Conservation (phyloP, 164 flowering plant species). For the Umbellularia californica region DNA sequence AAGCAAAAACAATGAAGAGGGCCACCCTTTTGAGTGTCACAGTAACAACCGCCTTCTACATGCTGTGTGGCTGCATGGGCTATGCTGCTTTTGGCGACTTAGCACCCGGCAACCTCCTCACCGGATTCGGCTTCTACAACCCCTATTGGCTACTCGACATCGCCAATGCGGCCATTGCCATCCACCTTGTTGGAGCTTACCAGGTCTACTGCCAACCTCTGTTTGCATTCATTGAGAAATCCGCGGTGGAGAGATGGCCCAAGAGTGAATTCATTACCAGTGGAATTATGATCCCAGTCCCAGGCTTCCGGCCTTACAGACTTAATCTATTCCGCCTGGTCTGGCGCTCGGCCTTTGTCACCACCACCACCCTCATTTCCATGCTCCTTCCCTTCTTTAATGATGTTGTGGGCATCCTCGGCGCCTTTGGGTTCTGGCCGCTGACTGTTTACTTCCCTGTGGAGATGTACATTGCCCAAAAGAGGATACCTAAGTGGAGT, state of each 20-base stretch:
- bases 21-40: slow-evolving; percentile 34
- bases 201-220: slow-evolving; percentile 62
- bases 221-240: slow-evolving; percentile 60
- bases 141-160: slow-evolving; percentile 62
- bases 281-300: slow-evolving; percentile 30
- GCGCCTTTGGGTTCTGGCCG: slow-evolving; percentile 75
- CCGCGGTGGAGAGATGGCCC: slow-evolving; percentile 34
- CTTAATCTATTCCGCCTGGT: slow-evolving; percentile 54
- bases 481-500: slow-evolving; percentile 53
- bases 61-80: slow-evolving; percentile 61
- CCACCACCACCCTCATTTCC: slow-evolving; percentile 50
- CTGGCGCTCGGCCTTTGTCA: slow-evolving; percentile 57
- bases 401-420: slow-evolving; percentile 58
- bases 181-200: slow-evolving; percentile 66
- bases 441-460: slow-evolving; percentile 69
- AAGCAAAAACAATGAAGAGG: slow-evolving; percentile 53
- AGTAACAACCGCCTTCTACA: slow-evolving; percentile 51
- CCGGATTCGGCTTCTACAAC: slow-evolving; percentile 61
- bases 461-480: slow-evolving; percentile 68
- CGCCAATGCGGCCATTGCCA: slow-evolving; percentile 53
- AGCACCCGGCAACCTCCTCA: slow-evolving; percentile 50
- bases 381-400: slow-evolving; percentile 75
- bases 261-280: slow-evolving; percentile 33
- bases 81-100: slow-evolving; percentile 60
- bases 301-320: slow-evolving; percentile 29